A percentile compares a stretch with the other conserved stretches of the same genome.
phyloP scores from a whole-genome alignment of 108 stramenopile genomes.

The Craspedostauros australis region DNA sequence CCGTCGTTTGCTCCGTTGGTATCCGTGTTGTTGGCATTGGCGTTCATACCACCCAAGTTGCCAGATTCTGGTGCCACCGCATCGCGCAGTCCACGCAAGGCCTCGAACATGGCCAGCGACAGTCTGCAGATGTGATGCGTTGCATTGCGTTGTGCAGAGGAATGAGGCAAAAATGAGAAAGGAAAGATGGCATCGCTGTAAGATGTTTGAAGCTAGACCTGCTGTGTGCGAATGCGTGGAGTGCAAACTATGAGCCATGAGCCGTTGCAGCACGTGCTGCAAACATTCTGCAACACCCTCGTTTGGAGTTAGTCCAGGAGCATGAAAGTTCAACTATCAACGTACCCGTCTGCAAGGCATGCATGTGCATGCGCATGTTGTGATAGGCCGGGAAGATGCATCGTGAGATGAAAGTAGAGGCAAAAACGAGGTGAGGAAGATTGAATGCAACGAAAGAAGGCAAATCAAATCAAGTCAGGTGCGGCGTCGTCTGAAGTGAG shows the following conservation, averaged over 20 bases:
- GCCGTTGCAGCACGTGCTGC: too few species aligned
- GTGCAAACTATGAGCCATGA: too few species aligned
- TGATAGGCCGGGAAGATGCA: not conserved
- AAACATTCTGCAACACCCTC: too few species aligned
- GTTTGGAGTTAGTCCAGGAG: too few species aligned
- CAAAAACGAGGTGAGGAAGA: not conserved
- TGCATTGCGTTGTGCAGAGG: not conserved
- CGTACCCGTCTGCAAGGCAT: too few species aligned
- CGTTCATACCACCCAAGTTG: slow-evolving; percentile 30
- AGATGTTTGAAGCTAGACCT: not conserved
- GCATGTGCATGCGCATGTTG: too few species aligned
- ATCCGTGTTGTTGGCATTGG: slow-evolving; percentile 12
- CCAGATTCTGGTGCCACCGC: slow-evolving; percentile 75
- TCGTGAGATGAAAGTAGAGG: not conserved
- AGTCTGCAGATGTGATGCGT: slow-evolving; percentile 35
- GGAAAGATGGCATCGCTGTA: not conserved
- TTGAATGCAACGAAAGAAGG: not conserved
- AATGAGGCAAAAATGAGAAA: not conserved
- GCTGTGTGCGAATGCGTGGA: not conserved
- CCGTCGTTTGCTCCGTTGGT: slow-evolving; percentile 5
- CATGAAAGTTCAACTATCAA: too few species aligned
- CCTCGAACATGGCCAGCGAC: slow-evolving; percentile 83
- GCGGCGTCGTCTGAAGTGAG: not conserved
- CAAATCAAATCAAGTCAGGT: not conserved
- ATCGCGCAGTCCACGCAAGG: slow-evolving; percentile 76